phyloP scores from a whole-genome alignment of 805 yeast species.

The Nakazawaea sp. region DNA sequence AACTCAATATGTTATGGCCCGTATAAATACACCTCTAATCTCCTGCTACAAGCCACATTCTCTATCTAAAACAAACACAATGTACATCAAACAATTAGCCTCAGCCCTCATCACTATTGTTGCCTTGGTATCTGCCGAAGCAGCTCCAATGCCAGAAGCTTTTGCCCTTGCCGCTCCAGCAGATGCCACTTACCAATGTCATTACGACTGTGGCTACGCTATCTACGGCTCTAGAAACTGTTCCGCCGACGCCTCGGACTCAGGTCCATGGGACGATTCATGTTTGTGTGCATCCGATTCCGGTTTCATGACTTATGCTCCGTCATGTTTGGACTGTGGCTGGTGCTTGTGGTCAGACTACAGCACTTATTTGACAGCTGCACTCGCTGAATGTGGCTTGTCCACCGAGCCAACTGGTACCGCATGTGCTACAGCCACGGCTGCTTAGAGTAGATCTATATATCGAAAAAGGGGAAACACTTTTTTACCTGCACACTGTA shows the following conservation, averaged over 20 bases:
- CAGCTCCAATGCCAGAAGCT: slow-evolving; percentile 21
- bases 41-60: neutral
- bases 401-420: slow-evolving; percentile 32
- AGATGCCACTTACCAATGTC: slow-evolving; percentile 25
- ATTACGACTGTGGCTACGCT: slow-evolving; percentile 26
- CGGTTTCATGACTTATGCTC: slow-evolving; percentile 20
- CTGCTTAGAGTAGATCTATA: slow-evolving; percentile 5
- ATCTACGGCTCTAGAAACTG: slow-evolving; percentile 24
- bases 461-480: no score
- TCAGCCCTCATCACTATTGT: neutral
- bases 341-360: slow-evolving; percentile 12
- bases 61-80: neutral
- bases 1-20: no score
- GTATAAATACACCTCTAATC: neutral
- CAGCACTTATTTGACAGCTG: slow-evolving; percentile 10
- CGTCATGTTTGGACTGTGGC: slow-evolving; percentile 27
- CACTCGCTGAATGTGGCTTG: slow-evolving; percentile 24
- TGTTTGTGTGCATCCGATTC: slow-evolving; percentile 25
- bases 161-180: slow-evolving; percentile 21
- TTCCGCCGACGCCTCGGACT: slow-evolving; percentile 16
- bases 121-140: slow-evolving; percentile 15
- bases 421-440: slow-evolving; percentile 14
- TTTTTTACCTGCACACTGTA: no score
- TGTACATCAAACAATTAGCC: neutral
- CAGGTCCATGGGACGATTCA: slow-evolving; percentile 22